Evolutionary conservation across 108 stramenopile genomes (phyloP).

Genomic region (Cyclotella cryptica): DNA sequence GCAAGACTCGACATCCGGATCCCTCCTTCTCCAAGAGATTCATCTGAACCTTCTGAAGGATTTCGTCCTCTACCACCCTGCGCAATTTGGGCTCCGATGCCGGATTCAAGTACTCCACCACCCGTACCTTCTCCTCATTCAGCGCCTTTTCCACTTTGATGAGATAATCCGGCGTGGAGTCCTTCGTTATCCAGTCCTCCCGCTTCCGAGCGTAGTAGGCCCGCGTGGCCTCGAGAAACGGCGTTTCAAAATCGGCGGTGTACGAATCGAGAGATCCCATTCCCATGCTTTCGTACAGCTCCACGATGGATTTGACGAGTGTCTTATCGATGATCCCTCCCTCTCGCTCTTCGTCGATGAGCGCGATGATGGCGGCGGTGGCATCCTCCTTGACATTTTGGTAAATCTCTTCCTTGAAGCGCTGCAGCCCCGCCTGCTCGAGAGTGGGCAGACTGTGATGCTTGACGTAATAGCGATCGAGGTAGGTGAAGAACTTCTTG

Average conservation of each 20-base stretch:
- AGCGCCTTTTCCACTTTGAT: slow-evolving; percentile 97
- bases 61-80: slow-evolving; percentile 93
- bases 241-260: slow-evolving; percentile 90
- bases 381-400: slow-evolving; percentile 90
- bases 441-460: slow-evolving; percentile 95
- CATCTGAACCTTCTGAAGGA: slow-evolving; percentile 93
- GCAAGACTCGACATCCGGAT: slow-evolving; percentile 93
- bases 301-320: slow-evolving; percentile 93
- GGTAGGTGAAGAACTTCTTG: slow-evolving; percentile 98
- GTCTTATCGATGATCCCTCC: slow-evolving; percentile 95
- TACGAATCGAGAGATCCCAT: slow-evolving; percentile 95
- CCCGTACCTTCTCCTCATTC: slow-evolving; percentile 88
- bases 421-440: slow-evolving; percentile 85
- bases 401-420: slow-evolving; percentile 96
- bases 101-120: slow-evolving; percentile 92
- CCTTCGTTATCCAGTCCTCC: slow-evolving; percentile 95
- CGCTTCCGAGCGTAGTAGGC: slow-evolving; percentile 93
- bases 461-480: slow-evolving; percentile 98
- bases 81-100: slow-evolving; percentile 92
- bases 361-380: slow-evolving; percentile 88
- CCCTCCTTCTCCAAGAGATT: slow-evolving; percentile 97
- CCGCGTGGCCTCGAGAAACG: slow-evolving; percentile 88
- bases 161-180: slow-evolving; percentile 97
- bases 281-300: slow-evolving; percentile 98
- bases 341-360: slow-evolving; percentile 96